Evolutionary conservation across 495 filamentous ascomycete genomes (phyloP), one percentile per base, ranked within the genome.

Genomic region (Penicillium parvum): DNA sequence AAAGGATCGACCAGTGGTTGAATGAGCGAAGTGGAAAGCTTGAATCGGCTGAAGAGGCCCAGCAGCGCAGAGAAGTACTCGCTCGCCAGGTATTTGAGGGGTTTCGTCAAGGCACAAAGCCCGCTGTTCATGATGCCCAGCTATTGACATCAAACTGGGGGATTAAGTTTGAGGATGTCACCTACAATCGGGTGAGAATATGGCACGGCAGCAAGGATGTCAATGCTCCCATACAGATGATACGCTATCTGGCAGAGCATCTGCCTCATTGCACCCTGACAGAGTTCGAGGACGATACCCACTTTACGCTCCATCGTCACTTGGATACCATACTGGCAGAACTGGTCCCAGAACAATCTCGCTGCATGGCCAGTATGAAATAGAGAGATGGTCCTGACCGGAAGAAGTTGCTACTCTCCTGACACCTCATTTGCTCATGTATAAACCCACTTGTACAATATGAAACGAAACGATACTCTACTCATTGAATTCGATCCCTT

Each of bases 201-300:
- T 50, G 40, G 47, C 47, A 50, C 25, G 47, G 40, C 7, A 23
- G 16, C 2, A 38, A 44, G 11, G 40, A 50, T 40, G 18, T 14
- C 7, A 50, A 50, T 50, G 40, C 40, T 5, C 47, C 47, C 16
- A 15, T 44, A 7, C 16, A 22, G 7, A 43, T 50, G 47, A 34
- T 50, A 9, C 40, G 40, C 7, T 43, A 40, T 35, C 34, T 50
- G 34, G 15, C 59, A 58, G 34, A 64, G 63, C 18, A 36, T 3
- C 33, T 50, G 2, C 40, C 40, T 6, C 21, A 35, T 10, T 43
- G 7, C 33, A 37, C 10, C 53, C 47, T 58, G n/a, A 39, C 15
- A 11, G 43, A 40, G 6, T 49, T 45, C 14, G 35, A 46, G n/a
- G 35, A 35, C 4, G 47, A 48, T 8, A 55, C 51, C 1, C 52